Conservation (phyloP, 805 yeast genomes). For the Tetrapisispora pingtungensis region DNA sequence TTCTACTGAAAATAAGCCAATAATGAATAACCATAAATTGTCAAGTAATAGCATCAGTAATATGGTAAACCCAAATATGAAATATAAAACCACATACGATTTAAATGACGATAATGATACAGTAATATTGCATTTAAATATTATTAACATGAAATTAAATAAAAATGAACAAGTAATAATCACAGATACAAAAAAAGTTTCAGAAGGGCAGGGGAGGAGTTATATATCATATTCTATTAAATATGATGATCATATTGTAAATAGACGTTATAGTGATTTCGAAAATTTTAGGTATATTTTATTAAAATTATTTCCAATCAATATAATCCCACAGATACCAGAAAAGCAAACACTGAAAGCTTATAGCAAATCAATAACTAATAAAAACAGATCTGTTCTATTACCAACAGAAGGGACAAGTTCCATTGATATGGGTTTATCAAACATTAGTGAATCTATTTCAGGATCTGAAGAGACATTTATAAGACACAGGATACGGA, state of each 20-base stretch:
- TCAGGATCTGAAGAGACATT: conserved; percentile 26
- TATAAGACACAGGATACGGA: conserved; percentile 29
- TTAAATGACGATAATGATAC: not conserved
- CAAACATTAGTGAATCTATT: conserved; percentile 24
- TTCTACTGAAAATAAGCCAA: not conserved
- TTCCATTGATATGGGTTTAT: conserved; percentile 23
- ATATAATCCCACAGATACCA: conserved; percentile 90
- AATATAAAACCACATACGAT: conserved; percentile 3
- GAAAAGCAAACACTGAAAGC: conserved; percentile 47
- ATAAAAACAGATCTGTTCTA: conserved; percentile 20
- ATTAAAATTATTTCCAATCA: conserved; percentile 65
- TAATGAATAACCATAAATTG: not conserved
- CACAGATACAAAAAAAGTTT: conserved; percentile 23
- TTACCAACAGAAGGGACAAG: conserved; percentile 25
- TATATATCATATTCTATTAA: conserved; percentile 68
- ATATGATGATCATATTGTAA: conserved; percentile 42
- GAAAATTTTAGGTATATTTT: conserved; percentile 67
- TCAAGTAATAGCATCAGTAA: not conserved
- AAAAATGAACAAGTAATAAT: conserved; percentile 5
- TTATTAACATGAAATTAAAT: not conserved
- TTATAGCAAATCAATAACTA: conserved; percentile 23
- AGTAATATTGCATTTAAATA: not conserved
- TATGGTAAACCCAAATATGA: conserved; percentile 11
- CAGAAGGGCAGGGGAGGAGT: conserved; percentile 27
- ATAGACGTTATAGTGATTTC: conserved; percentile 86